Base-by-base conservation (phyloP, 305 asterid species). In the Fraxinus sp. region DNA sequence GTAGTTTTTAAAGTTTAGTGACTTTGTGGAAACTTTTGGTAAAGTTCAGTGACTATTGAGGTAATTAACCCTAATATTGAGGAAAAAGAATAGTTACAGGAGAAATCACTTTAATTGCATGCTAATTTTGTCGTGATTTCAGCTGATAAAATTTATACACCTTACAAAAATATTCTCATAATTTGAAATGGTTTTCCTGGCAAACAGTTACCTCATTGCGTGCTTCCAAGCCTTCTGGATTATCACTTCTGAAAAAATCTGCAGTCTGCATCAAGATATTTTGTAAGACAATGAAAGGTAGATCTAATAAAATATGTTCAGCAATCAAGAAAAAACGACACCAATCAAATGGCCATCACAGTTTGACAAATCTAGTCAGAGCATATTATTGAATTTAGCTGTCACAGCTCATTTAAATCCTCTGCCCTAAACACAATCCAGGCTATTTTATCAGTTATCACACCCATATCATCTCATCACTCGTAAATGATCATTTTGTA, bases 151-250 rank as follows among this genome's bases (percentile, higher is more conserved):
- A 64, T 74, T 52, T 18, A 78, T 11, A 30, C 22, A 55, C 18
- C 55, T 14, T 35, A 78, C 24, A 49, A 74, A 79, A 24, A 46
- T 72, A 77, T 22, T 74, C 57, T 71, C 4, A 24, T 24, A 24
- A 46, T 49, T 36, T 39, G 6, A 78, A 74, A 77, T 24, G 55
- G n/a, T 49, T 57, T 30, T 84, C 76, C 70, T 16, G 71, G 76
- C 37, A 82, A 79, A 74, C 46, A 77, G 80, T 84, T 90, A 96
- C 99, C 99, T 96, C 99, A 88, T 96, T 94, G 1, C 99, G 95
- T 39, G 99, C 98, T 91, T 96, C 98, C 85, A 94, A 36, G 86
- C 99, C 99, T 89, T 96, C 99, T 35, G 97, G 93, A 87, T 94
- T 96, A 88, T 96, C 99, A 72, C 92, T 97, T 87, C 99, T 92